Base-by-base conservation (phyloP, 805 yeast species). In the Diddensiella santjacobensis region DNA sequence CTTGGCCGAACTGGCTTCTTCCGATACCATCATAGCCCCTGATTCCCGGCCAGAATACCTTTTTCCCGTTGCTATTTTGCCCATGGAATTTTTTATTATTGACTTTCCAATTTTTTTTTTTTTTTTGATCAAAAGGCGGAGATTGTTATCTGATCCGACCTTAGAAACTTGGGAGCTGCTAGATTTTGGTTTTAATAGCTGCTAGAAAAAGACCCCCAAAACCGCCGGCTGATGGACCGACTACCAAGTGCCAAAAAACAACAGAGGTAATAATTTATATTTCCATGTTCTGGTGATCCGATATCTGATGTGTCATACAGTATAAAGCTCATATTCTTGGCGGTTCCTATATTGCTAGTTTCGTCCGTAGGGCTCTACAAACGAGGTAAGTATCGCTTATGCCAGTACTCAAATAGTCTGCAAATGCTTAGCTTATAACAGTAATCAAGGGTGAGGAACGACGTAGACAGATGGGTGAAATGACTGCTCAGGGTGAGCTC, bases 401-500 rank as follows among this genome's bases (percentile, higher is more conserved):
- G 8, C 22, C 5, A 13, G 17, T 26, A 39, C 18, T 49, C 18
- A 45, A 18, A 17, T 8, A 49, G 15, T 38, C n/a, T 8, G 13
- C 41, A n/a, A n/a, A 3, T 29, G 3, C 4, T 37, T 47, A 22
- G 19, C 40, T 24, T 40, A 19, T 10, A 13, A 17, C 13, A 46
- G 66, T 70, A 40, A 62, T 71, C 30, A 58, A 65, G 10, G 76
- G 77, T 3, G 68, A 69, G 15, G 75, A 72, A 41, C 63, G 75
- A 50, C 66, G 68, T 26, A 64, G 66, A 2, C 80, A 76, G 54
- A 60, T 68, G 37, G 81, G 81, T 8, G 77, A 71, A 39, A 63
- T 65, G 50, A 70, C 73, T 1, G 62, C 62, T 1, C 78, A 74
- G 44, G 79, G 79, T 0, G 65, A 73, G 1, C 59, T 74, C 3